Evolutionary conservation across 768 basidiomycete species (phyloP), one percentile per base, ranked within the genome.

Genomic region (Hysterangium stoloniferum): DNA sequence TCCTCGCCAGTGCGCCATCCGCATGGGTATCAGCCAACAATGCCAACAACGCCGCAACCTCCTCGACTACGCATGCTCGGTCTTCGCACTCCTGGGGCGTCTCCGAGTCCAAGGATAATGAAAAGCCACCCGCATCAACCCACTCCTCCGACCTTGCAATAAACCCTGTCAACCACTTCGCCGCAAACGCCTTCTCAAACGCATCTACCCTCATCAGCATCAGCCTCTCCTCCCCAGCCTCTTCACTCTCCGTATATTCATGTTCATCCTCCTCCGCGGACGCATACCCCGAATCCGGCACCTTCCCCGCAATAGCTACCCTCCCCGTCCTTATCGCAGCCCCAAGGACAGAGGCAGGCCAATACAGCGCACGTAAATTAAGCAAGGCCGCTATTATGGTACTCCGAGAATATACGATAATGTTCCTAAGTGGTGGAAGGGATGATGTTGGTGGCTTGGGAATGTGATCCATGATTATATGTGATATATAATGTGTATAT

Each of bases 211-310:
- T 75, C 44, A 86, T 66, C 43, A 73, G 52, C 38, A 78, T 73
- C 13, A 73, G 49, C n/a, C 24, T 43, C 45, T 61, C 63, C 8
- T 66, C 67, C 3, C 65, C 58, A 8, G 56, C 54, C 0, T 60
- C 59, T 9, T 62, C 59, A 6, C 53, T 58, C 4, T 45, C 55
- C 1, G 63, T 62, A 27, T 38, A 27, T 2, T 66, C 65, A 1
- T 72, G 73, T 1, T 75, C 76, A 0, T 80, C 79, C 43, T 78
- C 80, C 45, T 80, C 81, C 22, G 80, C 82, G 34, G 84, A 85
- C 4, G 83, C 86, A 56, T 88, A 88, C 31, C 86, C 86, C 9
- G 85, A 87, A 64, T 89, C 85, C 1, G 80, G 79, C 3, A 77
- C 71, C 15, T 66, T 66, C 7, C 60, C 64, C 62, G 47, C 60